Evolutionary conservation across 148 eudicot genomes (phyloP).

Genomic region (Vaccinium darrowii): DNA sequence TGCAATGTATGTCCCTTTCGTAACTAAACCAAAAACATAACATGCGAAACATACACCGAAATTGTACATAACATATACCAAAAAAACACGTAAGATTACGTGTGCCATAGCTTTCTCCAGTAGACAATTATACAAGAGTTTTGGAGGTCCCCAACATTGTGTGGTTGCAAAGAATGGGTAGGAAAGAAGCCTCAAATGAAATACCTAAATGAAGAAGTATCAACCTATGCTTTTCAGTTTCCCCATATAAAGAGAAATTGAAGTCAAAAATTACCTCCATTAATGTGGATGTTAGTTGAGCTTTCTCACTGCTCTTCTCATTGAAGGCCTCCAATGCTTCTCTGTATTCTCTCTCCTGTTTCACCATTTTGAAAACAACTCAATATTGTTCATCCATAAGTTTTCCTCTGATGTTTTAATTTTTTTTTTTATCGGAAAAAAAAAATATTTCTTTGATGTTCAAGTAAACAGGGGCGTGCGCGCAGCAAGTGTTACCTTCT

Average conservation of each 20-base stretch:
- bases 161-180: background rate
- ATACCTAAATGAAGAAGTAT: background rate
- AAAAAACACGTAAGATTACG: no score
- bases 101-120: no score
- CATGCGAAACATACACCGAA: no score
- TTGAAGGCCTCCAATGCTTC: conserved; percentile 47
- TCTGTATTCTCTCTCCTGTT: conserved; percentile 51
- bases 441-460: no score
- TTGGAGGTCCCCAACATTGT: no score
- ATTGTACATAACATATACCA: no score
- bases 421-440: no score
- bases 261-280: conserved; percentile 29
- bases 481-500: conserved; percentile 26
- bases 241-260: background rate
- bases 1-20: no score
- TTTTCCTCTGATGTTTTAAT: no score
- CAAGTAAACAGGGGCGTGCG: background rate
- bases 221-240: background rate
- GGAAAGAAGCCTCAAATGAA: background rate
- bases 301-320: conserved; percentile 43
- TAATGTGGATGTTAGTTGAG: conserved; percentile 40
- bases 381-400: background rate
- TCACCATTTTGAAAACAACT: background rate
- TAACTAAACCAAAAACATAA: no score
- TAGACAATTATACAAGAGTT: no score